Evolutionary conservation across 2,329 filamentous ascomycete genomes (phyloP), one percentile per base, ranked within the genome.

Genomic region (Sarocladium brachiariae): DNA sequence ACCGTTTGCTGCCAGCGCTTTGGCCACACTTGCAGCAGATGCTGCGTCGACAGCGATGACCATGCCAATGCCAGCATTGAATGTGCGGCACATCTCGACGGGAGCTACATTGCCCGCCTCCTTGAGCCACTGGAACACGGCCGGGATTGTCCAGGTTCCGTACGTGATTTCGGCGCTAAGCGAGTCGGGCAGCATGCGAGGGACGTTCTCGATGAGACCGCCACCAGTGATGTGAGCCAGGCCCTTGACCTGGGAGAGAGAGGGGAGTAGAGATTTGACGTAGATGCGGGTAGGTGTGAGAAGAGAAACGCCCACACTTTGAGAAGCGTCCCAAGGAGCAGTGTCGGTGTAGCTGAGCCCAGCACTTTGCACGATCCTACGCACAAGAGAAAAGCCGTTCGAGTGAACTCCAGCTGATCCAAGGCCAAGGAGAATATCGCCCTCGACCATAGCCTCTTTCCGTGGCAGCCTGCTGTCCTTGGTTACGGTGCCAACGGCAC

Each of bases 191-290:
- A 99, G 77, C 87, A 95, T 95, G 56, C 93, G 84, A 25, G 93
- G 93, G 23, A 99, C 86, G 67, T 99, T 99, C 70, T 99, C 93
- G 16, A 86, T 76, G 18, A 99, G 78, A 10, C 93, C 93, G 54
- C 93, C 93, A 48, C 93, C 93, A 0, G 93, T 99, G 71, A 99
- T 97, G 70, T 99, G 93, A 10, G 93, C 87, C 67, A 97, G 86
- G 50, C 93, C 93, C 72, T 96, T 95, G 66, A 97, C 76, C 35
- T 89, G 73, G 9, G 76, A 71, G 19, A 80, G 70, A 1, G 86
- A 79, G 46, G 82, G 77, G 9, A 97, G 79, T 19, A 95, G 71
- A 30, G 86, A 76, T 65, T 86, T 87, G 61, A 97, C 93, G 69
- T 99, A 99, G 65, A 99, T 96, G 57, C 86, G 81, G 1, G 93